Evolutionary conservation across 805 yeast species (phyloP).

Genomic region (Suhomyces sp.): DNA sequence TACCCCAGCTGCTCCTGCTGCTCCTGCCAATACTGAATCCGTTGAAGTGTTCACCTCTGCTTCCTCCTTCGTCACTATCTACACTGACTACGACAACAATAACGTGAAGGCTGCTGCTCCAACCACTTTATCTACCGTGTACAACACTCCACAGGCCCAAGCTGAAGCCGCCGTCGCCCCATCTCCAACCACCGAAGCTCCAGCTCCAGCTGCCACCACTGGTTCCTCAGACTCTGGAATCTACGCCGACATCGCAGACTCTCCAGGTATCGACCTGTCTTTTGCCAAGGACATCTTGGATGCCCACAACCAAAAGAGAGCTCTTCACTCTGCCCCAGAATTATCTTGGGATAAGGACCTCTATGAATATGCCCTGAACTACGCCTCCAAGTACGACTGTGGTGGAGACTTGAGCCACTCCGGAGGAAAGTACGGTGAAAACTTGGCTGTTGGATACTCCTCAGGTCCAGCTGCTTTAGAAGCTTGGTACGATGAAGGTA

Average conservation of each 20-base stretch:
- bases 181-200: slow-evolving; percentile 16
- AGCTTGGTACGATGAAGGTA: slow-evolving; percentile 44
- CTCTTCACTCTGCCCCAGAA: slow-evolving; percentile 49
- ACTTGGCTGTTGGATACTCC: slow-evolving; percentile 25
- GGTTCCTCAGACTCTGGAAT: slow-evolving; percentile 15
- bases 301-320: slow-evolving; percentile 62
- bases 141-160: too few relatives aligned
- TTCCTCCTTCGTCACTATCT: slow-evolving; percentile 5
- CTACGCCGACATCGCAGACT: slow-evolving; percentile 18
- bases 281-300: slow-evolving; percentile 50
- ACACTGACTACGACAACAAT: slow-evolving; percentile 14
- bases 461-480: slow-evolving; percentile 30
- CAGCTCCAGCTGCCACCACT: slow-evolving; percentile 19
- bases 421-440: slow-evolving; percentile 43
- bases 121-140: slow-evolving; percentile 13
- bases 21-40: slow-evolving; percentile 11
- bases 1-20: slow-evolving; percentile 16
- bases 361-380: slow-evolving; percentile 51
- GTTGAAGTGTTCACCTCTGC: slow-evolving; percentile 10
- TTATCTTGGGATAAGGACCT: slow-evolving; percentile 57
- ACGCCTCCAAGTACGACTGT: slow-evolving; percentile 28
- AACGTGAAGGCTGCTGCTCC: slow-evolving; percentile 6
- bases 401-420: slow-evolving; percentile 35
- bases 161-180: slow-evolving; percentile 9
- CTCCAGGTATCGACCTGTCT: slow-evolving; percentile 17